Conservation (phyloP, 495 filamentous ascomycete species). For the Elasticomyces elasticus region DNA sequence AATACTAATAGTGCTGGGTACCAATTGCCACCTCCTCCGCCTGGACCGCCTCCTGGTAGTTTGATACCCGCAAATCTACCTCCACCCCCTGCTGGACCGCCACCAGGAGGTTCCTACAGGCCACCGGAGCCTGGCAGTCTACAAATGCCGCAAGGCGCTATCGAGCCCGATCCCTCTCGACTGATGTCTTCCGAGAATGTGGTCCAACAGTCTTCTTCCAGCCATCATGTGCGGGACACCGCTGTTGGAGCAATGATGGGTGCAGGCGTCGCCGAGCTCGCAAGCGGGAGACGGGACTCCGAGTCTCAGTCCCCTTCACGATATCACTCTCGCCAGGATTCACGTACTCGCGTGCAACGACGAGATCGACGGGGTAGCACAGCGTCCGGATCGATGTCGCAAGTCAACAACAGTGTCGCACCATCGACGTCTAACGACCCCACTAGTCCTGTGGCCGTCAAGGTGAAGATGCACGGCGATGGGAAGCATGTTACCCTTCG, state of each 20-base stretch:
- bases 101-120: slow-evolving; percentile 1
- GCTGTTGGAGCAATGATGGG: slow-evolving; percentile 8
- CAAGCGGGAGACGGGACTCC: slow-evolving; percentile 32
- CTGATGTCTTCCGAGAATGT: slow-evolving; percentile 11
- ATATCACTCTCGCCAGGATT: slow-evolving; percentile 6
- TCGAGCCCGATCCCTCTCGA: slow-evolving; percentile 15
- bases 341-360: slow-evolving; percentile 38
- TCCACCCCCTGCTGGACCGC: slow-evolving; percentile 27
- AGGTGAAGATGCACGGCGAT: slow-evolving; percentile 71
- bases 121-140: slow-evolving; percentile 9
- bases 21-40: slow-evolving; percentile 25
- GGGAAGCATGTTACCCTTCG: slow-evolving; percentile 73
- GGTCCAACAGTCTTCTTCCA: neutral
- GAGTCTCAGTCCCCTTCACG: slow-evolving; percentile 30
- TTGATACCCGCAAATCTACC: slow-evolving; percentile 32
- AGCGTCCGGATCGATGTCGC: slow-evolving; percentile 13
- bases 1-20: neutral
- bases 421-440: slow-evolving; percentile 29
- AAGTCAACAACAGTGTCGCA: slow-evolving; percentile 32
- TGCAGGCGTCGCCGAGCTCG: slow-evolving; percentile 30
- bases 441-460: slow-evolving; percentile 59
- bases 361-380: slow-evolving; percentile 9
- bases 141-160: slow-evolving; percentile 18
- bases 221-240: neutral
- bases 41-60: slow-evolving; percentile 26